Evolutionary conservation across 441 rosid species (phyloP), one percentile per base, ranked within the genome.

Genomic region (Erysimum cheiri): DNA sequence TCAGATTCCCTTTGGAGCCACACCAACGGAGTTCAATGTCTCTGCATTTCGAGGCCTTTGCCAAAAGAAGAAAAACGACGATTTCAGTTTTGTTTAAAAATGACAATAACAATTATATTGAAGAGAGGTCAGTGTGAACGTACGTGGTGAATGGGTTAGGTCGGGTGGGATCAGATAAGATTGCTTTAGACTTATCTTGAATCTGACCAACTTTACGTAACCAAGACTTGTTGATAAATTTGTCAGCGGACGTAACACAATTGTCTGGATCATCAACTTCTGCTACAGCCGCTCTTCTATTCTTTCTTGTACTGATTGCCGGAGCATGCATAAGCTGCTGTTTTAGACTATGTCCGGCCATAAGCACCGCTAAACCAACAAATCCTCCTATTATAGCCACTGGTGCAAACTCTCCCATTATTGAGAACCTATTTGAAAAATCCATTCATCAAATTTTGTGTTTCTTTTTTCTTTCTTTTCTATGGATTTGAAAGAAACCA

Each of bases 211-310:
- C 70, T 75, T 79, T 80, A 19, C 88, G 41, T 9, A 82, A 69
- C 82, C 80, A 79, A 19, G 88, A 82, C 54, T 77, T 79, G 73
- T 74, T 79, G 55, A 79, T 47, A 46, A 70, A 85, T 56, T 75
- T 80, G 41, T 77, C 64, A 0, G 75, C 67, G 0, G 79, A 75
- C 12, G 47, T 17, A 49, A 75, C 59, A 44, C 69, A 61, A 0
- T 33, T 3, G 0, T 79, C 80, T 0, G 88, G 88, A 50, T 85
- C 81, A 28, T 85, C 83, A 10, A 85, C 83, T 36, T 85, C 86
- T 4, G 80, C 71, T 2, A 85, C 15, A 28, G 64, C 69, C 1
- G 53, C 80, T 69, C 88, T 77, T 66, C 73, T 75, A 13, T 77
- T 77, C 79, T 82, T 84, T 69, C 69, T 67, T 22, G 81, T 63